Evolutionary conservation across 2,329 filamentous ascomycete species (phyloP), one percentile per base, ranked within the genome.

Genomic region (Beauveria australis): DNA sequence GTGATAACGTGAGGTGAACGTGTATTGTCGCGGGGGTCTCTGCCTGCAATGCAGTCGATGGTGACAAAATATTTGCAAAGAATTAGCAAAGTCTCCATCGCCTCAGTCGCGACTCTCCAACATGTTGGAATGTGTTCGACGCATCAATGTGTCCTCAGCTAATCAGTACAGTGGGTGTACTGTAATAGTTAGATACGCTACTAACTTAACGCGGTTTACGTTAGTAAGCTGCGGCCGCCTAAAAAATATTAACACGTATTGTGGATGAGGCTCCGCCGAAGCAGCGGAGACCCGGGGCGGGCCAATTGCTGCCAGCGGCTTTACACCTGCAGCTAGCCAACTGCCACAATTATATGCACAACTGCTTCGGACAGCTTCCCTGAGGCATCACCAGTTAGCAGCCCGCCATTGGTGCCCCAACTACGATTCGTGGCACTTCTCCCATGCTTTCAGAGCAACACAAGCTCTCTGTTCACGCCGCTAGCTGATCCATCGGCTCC

Each of bases 181-280:
- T 22, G 22, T 28, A 28, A 28, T 28, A 28, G 26, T 28, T 33
- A 33, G 30, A 33, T 14, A 14, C 30, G 30, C 30, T 33, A 33
- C 30, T 14, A 33, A 37, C 10, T 12, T 33, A 33, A 37, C 10
- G 12, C 33, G 12, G 33, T 37, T 37, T 37, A 37, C 28, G 55
- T 58, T 58, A 58, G 46, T 58, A 49, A 58, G 55, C 46, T 40
- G 28, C 12, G 28, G 14, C n/a, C 3, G 28, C 33, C 46, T 5
- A 41, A 10, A 41, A 41, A 57, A 41, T 49, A 28, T 43, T 58
- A 58, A 58, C 55, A 58, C 55, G 55, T 58, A 58, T 58, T 51
- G 55, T 51, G 33, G 46, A 58, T 43, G 46, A 19, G 33, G 33
- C 46, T 47, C 47, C 40, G 47, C 48, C 56, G 56, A 57, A 44